Percentiles rank a stretch among this genome's conserved stretches.
These are phyloP conservation scores for Wickerhamomyces pijperi DNA, from an alignment of 805 yeast species.

Conservation along the genomic window DNA sequence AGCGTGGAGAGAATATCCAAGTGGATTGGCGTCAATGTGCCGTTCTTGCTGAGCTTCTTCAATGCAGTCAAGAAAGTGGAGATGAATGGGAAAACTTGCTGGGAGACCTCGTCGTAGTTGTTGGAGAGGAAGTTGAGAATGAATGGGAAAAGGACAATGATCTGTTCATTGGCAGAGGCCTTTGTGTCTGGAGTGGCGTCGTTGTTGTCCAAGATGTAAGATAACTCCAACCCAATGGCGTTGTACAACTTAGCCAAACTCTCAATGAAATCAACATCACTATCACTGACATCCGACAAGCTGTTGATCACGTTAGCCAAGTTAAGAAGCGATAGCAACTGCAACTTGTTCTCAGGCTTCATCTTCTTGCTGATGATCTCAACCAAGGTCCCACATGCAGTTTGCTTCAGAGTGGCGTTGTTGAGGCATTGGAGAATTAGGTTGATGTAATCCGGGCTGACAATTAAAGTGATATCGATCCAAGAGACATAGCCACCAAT, in stretches of 20 bases:
- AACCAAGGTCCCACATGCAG: conserved; percentile 31
- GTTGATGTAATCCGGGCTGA: conserved; percentile 16
- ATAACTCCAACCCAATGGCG: conserved; percentile 64
- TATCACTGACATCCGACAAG: conserved; percentile 22
- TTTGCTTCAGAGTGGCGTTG: conserved; percentile 6
- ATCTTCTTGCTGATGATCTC: conserved; percentile 71
- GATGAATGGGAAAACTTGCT: conserved; percentile 73
- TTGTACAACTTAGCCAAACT: conserved; percentile 64
- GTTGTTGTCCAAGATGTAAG: conserved; percentile 52
- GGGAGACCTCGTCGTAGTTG: conserved; percentile 81
- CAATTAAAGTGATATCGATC: conserved; percentile 36
- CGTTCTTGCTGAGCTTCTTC: conserved; percentile 33
- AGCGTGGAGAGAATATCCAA: conserved; percentile 49
- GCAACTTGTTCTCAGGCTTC: conserved; percentile 58
- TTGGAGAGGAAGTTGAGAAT: conserved; percentile 61
- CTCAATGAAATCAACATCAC: conserved; percentile 64
- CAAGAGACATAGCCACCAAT: conserved; percentile 86
- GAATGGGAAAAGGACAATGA: conserved; percentile 59
- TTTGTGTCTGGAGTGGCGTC: conserved; percentile 29
- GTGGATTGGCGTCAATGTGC: conserved; percentile 18
- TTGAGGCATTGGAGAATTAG: conserved; percentile 56
- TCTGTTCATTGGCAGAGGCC: conserved; percentile 28
- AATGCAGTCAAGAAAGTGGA: conserved; percentile 62
- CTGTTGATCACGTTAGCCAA: conserved; percentile 42
- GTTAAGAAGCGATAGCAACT: conserved; percentile 55